Evolutionary conservation across 1,284 basidiomycete genomes (phyloP), one percentile per base, ranked within the genome.

Genomic region (Taiwanofungus camphoratus): DNA sequence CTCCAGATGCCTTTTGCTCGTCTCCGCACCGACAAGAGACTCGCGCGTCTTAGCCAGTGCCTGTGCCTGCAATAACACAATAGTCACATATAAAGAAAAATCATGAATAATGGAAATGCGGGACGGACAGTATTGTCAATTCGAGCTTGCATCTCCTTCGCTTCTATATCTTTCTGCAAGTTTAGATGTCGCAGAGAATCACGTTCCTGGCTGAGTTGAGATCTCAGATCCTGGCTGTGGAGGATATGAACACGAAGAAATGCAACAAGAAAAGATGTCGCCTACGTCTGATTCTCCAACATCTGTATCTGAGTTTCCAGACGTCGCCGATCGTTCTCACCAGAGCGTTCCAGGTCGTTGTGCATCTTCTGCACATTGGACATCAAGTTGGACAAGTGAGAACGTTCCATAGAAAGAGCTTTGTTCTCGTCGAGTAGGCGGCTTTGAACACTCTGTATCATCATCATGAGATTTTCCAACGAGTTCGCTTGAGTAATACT

Each of bases 351-450:
- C 12, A 90, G 73, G 57, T 96, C 92, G 43, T 77, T 78, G 55
- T 92, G 88, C 80, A 97, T 92, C 56, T 78, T 84, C 63, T 92
- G 89, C 21, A 94, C 82, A 55, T 88, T 94, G 19, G 77, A 71
- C 74, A 96, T 88, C 15, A 96, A 72, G 58, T 92, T 88, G 15
- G 88, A 82, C 7, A 97, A 70, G 49, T 86, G 84, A 4, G 87
- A 82, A 7, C 91, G 82, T 60, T 97, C 93, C 52, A 82, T 70
- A 5, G 84, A 70, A 1, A 96, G 71, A 1, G 71, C 74, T 55
- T 79, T 81, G 63, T 95, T 92, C 65, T 97, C 93, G 39, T 92
- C 84, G 5, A 87, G 74, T 15, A 97, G 71, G 12, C 92, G 81
- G 30, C 57, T 59, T 73, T 94, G 87, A 12, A 87, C 74, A 50